Evolutionary conservation across 106 monocot genomes (phyloP).

Genomic region (Acorus calamus): DNA sequence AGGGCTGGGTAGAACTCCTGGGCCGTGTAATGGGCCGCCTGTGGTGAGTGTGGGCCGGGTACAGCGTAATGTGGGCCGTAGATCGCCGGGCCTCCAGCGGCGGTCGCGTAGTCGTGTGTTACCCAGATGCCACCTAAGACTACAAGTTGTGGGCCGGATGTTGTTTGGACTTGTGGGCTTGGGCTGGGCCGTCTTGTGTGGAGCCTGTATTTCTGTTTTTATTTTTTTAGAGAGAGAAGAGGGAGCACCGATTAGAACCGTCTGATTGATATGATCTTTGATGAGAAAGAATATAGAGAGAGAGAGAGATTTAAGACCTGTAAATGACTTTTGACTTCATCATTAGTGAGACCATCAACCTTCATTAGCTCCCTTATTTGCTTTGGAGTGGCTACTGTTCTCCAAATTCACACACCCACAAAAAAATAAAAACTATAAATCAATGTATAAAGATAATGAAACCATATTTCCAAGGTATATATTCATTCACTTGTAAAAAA

Average conservation of each 20-base stretch:
- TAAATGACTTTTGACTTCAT: conserved; percentile 97
- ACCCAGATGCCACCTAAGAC: conserved; percentile 94
- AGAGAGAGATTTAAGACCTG: conserved; percentile 37
- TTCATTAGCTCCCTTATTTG: conserved; percentile 97
- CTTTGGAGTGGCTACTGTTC: conserved; percentile 86
- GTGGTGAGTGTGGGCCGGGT: conserved; percentile 19
- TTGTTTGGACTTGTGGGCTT: conserved; percentile 20
- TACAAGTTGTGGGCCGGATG: conserved; percentile 53
- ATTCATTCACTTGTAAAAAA: no score
- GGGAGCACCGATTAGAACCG: not conserved
- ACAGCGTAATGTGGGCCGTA: conserved; percentile 18
- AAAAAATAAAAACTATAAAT: not conserved
- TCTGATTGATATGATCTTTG: no score
- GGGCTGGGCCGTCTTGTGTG: conserved; percentile 74
- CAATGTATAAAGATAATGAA: not conserved
- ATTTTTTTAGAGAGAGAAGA: not conserved
- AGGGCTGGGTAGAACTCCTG: conserved; percentile 51
- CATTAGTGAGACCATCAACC: conserved; percentile 93
- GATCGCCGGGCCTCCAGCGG: conserved; percentile 18
- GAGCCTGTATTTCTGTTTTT: conserved; percentile 68
- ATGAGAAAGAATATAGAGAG: conserved; percentile 7
- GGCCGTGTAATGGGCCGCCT: conserved; percentile 31
- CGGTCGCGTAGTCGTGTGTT: conserved; percentile 63
- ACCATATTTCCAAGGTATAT: not conserved
- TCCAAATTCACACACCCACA: not conserved